phyloP scores from a whole-genome alignment of 2,329 filamentous ascomycete species.

The Lomentospora prolificans region DNA sequence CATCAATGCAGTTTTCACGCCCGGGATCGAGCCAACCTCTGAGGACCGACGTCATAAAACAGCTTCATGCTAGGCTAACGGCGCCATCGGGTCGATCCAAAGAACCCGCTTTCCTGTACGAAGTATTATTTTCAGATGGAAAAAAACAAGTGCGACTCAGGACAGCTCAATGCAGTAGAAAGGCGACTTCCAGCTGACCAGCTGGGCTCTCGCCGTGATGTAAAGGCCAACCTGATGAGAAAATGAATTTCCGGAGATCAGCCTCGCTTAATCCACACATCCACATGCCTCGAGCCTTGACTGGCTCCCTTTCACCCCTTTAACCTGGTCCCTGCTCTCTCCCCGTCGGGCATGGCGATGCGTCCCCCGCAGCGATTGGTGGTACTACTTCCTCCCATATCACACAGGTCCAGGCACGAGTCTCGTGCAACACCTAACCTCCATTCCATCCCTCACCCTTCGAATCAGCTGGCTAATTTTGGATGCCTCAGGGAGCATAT shows the following conservation, averaged over 20 bases:
- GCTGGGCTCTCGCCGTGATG: background rate
- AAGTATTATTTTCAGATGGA: background rate
- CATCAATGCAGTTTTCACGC: no score
- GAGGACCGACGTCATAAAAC: background rate
- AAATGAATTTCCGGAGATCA: background rate
- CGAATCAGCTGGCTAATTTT: no score
- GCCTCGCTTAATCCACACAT: background rate
- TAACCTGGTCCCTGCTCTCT: background rate
- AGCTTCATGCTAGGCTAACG: background rate
- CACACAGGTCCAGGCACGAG: no score
- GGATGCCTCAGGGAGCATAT: no score
- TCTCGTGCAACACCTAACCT: background rate
- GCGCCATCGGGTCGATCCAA: background rate
- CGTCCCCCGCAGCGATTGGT: background rate
- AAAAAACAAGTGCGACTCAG: background rate
- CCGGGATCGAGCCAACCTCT: no score
- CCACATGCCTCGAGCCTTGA: background rate
- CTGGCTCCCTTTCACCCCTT: background rate
- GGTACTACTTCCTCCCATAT: no score
- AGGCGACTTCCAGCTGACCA: background rate
- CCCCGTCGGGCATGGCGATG: background rate
- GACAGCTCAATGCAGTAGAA: background rate
- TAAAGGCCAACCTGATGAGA: background rate
- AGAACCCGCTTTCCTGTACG: background rate
- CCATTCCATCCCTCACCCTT: no score